Percentiles rank a stretch among this genome's conserved stretches.
phyloP scores from a whole-genome alignment of 2,329 filamentous ascomycete species.

The Penicillium sumatraense region DNA sequence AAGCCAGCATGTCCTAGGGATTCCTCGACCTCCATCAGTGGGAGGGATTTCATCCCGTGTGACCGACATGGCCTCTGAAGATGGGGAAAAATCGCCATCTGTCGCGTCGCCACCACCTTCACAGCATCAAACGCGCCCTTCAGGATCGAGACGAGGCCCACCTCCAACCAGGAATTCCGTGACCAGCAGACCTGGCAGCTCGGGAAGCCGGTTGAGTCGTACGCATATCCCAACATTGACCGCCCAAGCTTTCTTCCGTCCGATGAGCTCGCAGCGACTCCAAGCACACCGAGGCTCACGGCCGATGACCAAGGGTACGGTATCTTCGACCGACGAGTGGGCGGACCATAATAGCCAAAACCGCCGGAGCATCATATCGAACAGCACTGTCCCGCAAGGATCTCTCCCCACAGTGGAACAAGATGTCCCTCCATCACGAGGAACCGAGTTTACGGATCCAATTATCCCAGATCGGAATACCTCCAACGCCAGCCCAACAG shows the following conservation, averaged over 20 bases:
- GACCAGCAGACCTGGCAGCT: constrained; percentile 56
- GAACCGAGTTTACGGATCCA: constrained; percentile 79
- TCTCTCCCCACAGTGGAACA: constrained; percentile 45
- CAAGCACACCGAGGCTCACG: constrained; percentile 81
- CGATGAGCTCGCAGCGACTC: constrained; percentile 94
- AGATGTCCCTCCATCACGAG: constrained; percentile 71
- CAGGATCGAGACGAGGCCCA: constrained; percentile 61
- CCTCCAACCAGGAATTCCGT: constrained; percentile 44
- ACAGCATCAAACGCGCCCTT: constrained; percentile 56
- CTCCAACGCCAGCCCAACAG: constrained; percentile 74
- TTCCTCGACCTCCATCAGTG: constrained; percentile 49
- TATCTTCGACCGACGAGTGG: constrained; percentile 47
- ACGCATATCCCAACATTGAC: constrained; percentile 90
- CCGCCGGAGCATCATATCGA: constrained; percentile 64
- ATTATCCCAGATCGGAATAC: constrained; percentile 72
- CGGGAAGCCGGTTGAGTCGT: constrained; percentile 72
- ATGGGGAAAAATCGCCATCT: constrained; percentile 49
- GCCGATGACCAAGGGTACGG: constrained; percentile 44
- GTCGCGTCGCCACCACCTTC: constrained; percentile 54
- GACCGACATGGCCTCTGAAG: constrained; percentile 64
- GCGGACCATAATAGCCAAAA: constrained; percentile 54
- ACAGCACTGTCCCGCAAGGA: constrained; percentile 50
- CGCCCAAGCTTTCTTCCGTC: constrained; percentile 89
- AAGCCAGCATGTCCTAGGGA: constrained; percentile 53
- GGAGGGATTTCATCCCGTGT: constrained; percentile 69